These are phyloP conservation scores for Solanum bulbocastanum DNA, from an alignment of 257 asterid species.

Conservation along the genomic window DNA sequence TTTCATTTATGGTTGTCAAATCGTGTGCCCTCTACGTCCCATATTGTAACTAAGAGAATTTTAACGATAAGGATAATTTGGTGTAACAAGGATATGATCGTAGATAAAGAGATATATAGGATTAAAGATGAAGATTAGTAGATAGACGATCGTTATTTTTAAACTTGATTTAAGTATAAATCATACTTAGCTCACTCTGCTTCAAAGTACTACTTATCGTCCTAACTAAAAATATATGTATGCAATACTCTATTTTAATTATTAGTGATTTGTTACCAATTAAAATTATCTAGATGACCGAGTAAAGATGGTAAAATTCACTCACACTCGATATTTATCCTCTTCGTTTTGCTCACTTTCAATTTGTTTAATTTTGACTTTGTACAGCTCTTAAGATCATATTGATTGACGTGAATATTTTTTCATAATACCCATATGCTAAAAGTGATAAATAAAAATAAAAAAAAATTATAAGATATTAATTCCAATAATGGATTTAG, in stretches of 20 bases:
- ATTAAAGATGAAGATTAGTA: neutral
- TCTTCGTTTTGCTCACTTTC: neutral
- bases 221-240: neutral
- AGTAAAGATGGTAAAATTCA: neutral
- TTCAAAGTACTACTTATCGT: neutral
- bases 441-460: no score
- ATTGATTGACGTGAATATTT: neutral
- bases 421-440: neutral
- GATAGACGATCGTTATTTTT: no score
- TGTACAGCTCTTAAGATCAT: neutral
- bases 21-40: neutral
- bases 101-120: neutral
- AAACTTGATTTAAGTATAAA: no score
- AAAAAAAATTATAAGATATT: neutral
- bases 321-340: neutral
- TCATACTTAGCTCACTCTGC: no score
- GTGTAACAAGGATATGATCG: neutral
- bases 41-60: neutral
- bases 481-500: neutral
- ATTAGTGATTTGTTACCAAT: neutral
- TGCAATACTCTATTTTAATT: neutral
- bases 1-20: neutral
- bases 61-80: neutral
- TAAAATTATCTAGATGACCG: neutral
- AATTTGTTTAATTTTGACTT: neutral